Base-by-base conservation (phyloP, 2,329 filamentous ascomycete species). In the Fusarium sterilihyphosum region DNA sequence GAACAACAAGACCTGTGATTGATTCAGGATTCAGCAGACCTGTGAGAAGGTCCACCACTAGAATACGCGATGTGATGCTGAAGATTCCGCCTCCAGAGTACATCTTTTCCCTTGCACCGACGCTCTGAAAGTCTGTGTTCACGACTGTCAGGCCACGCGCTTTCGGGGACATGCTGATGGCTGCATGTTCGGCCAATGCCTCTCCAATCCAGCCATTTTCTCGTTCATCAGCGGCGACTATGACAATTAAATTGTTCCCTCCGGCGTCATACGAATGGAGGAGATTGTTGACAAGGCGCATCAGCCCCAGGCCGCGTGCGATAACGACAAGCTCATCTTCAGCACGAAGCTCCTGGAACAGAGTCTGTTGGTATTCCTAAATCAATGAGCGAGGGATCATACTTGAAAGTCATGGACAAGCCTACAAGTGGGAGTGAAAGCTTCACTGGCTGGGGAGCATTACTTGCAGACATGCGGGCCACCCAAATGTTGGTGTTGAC, bases 161-260 rank as follows among this genome's bases (percentile, higher is more conserved):
- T 78, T 93, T 92, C 22, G 93, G 90, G 24, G 94, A 89, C 83
- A 91, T 92, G 85, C 94, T 98, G 81, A 98, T 91, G 72, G 94
- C 95, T 80, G 95, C 95, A 85, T 98, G 95, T 84, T 99, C 96
- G 31, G 96, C 96, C 80, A 99, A 86, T 37, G 95, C 94, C 85
- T 98, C 96, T 76, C 96, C 96, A 69, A 99, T 95, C 95, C 96
- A 98, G 64, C 92, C 92, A 89, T 98, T 98, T 81, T 99, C 96
- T 68, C 94, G 91, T 40, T 98, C 95, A 69, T 96, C 93, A 41
- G 96, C 95, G 16, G 95, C 95, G 47, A 98, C 91, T 26, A 99
- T 85, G 50, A 99, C 87, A 56, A 99, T 92, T 62, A 99, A 86
- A 80, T 97, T 98, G 84, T 96, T 97, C 20, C 96, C 96, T 8